Conservation (phyloP, 2,329 filamentous ascomycete genomes). For the Pleochaeta shiraiana region DNA sequence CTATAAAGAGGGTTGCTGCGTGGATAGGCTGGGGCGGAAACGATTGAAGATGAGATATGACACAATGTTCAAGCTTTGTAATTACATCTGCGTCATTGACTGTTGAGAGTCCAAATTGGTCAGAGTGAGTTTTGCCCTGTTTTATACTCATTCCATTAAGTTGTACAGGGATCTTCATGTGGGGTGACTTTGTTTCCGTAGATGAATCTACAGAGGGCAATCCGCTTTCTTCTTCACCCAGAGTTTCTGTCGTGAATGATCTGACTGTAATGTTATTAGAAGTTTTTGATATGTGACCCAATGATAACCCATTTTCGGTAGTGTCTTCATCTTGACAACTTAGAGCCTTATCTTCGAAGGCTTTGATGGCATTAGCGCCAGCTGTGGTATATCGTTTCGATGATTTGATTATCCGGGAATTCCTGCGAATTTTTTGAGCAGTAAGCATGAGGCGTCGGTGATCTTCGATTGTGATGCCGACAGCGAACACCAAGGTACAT, state of each 20-base stretch:
- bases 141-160: background rate
- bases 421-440: slow-evolving; percentile 27
- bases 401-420: slow-evolving; percentile 29
- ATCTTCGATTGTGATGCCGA: slow-evolving; percentile 29
- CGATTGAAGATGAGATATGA: background rate
- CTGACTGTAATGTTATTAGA: too few relatives aligned
- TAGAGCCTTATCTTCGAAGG: slow-evolving; percentile 11
- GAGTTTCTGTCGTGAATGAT: background rate
- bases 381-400: slow-evolving; percentile 21
- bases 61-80: background rate
- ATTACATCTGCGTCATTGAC: background rate
- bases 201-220: background rate
- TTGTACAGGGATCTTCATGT: background rate
- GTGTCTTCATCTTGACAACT: slow-evolving; percentile 8
- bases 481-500: slow-evolving; percentile 27
- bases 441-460: slow-evolving; percentile 31
- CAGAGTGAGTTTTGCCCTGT: background rate
- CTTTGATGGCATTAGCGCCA: slow-evolving; percentile 11
- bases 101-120: background rate
- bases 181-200: background rate
- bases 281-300: background rate
- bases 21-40: background rate
- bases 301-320: background rate
- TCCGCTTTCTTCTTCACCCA: background rate
- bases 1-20: background rate